These are phyloP conservation scores for Gloeopeniophorella convolvens DNA, from an alignment of 768 basidiomycete species.

Conservation along the genomic window DNA sequence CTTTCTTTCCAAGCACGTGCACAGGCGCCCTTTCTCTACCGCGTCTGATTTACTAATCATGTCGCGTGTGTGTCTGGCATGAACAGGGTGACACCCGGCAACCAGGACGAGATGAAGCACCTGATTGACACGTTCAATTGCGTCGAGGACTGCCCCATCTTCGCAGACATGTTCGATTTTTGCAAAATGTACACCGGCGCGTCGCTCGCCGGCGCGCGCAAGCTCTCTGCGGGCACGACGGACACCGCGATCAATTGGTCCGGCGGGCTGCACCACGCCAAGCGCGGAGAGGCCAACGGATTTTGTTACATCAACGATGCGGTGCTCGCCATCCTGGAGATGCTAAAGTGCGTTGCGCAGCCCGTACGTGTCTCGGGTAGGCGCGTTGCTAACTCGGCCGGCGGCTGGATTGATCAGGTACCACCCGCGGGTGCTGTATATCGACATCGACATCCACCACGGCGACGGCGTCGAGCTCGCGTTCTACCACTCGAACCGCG, in stretches of 20 bases:
- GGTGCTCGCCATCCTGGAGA: conserved; percentile 87
- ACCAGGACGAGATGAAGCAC: conserved; percentile 59
- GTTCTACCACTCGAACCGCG: conserved; percentile 96
- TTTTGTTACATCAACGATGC: conserved; percentile 99
- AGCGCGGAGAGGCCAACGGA: conserved; percentile 95
- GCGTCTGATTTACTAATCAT: too few species aligned
- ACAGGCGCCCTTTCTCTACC: too few species aligned
- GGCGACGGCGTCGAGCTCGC: conserved; percentile 98
- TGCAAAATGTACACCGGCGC: conserved; percentile 92
- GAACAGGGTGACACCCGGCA: conserved; percentile 76
- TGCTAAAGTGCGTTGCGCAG: conserved; percentile 40
- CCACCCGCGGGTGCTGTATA: conserved; percentile 91
- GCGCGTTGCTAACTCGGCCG: too few species aligned
- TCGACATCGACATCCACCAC: conserved; percentile 99
- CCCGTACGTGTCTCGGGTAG: too few species aligned
- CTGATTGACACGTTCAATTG: conserved; percentile 88
- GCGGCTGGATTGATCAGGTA: too few species aligned
- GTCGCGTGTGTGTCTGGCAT: too few species aligned
- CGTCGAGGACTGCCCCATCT: conserved; percentile 96
- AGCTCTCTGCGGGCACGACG: conserved; percentile 74
- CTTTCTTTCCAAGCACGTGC: conserved; percentile 77
- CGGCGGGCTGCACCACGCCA: conserved; percentile 96
- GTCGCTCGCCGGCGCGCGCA: conserved; percentile 85
- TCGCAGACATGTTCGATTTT: conserved; percentile 91
- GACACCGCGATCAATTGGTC: conserved; percentile 99